Base-by-base conservation (phyloP, 257 asterid species). In the Nicotiana tabacum region DNA sequence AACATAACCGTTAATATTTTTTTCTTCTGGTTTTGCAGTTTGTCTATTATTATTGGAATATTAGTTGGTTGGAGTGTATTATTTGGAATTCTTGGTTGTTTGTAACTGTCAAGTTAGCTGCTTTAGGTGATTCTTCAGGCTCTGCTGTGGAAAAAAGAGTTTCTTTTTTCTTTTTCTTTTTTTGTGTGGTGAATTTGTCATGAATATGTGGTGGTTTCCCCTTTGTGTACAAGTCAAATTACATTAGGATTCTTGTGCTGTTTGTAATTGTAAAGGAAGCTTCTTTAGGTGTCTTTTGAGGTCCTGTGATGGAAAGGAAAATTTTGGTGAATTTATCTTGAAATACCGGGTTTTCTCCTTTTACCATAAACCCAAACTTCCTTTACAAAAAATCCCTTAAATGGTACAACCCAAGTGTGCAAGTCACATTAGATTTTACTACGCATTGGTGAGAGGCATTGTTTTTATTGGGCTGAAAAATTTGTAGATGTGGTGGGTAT, bases 281-380 rank as follows among this genome's bases (percentile, higher is more conserved):
- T 6, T 6, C 66, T 85, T 69, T 81, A 48, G 13, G 80, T 74
- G 80, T 46, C 27, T 48, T n/a, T 74, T 74, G 43, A 74, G 43
- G 12, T 18, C 79, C 39, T 48, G 18, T 48, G 62, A 9, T n/a
- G 77, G 58, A 37, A 61, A 61, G 66, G 33, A 21, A 77, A 80
- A 61, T 32, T n/a, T 62, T 74, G 53, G 74, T 65, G 74, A 79
- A n/a, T 79, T 61, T 79, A 6, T 48, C 61, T 48, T 74, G 80
- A 74, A 74, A 46, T 74, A 57, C 17, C 9, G 24, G 27, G 64
- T 17, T 58, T 58, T 58, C 21, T 8, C 64, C 64, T 18, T 58
- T 58, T 61, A 21, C 32, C 66, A n/a, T 21, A 61, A 9, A 7
- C 66, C 16, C 32, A 61, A 61, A 61, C 3, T 61, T 24, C 30